A percentile compares a stretch with the other conserved stretches of the same genome.
phyloP scores from a whole-genome alignment of 2,329 filamentous ascomycete genomes.

The Fusarium udum region DNA sequence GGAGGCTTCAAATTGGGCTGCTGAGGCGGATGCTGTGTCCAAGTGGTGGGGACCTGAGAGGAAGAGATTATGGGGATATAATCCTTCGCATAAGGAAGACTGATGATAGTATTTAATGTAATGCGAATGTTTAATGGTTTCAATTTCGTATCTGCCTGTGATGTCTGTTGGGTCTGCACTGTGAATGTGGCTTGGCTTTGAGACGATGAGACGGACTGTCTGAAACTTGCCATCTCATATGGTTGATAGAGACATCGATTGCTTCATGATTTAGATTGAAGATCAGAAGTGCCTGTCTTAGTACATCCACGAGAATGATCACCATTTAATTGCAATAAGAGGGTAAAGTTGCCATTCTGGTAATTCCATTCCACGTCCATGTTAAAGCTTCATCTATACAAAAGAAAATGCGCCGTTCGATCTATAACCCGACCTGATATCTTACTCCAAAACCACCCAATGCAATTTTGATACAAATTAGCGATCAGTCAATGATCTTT shows the following conservation, averaged over 20 bases:
- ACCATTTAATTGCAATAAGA: accelerated
- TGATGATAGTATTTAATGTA: slow-evolving; percentile 8
- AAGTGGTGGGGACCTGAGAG: slow-evolving; percentile 39
- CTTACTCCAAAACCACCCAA: background rate
- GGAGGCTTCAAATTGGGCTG: slow-evolving; percentile 43
- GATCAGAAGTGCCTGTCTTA: background rate
- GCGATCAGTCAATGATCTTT: background rate
- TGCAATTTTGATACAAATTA: slow-evolving; percentile 19
- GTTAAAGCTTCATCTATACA: background rate
- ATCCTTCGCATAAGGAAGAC: slow-evolving; percentile 18
- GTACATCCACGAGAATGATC: background rate
- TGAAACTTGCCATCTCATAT: background rate
- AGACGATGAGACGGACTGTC: background rate
- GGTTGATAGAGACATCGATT: accelerated
- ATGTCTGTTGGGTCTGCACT: background rate
- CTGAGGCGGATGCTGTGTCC: slow-evolving; percentile 35
- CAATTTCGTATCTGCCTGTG: background rate
- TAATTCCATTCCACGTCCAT: background rate
- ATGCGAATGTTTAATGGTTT: slow-evolving; percentile 26
- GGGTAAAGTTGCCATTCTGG: background rate
- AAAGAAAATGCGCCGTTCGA: background rate
- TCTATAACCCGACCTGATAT: background rate
- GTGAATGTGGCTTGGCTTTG: too few species aligned
- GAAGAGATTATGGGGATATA: slow-evolving; percentile 38
- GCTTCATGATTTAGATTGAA: background rate